Conservation (phyloP, 352 stramenopile genomes). For the Globisporangium megalacanthum region DNA sequence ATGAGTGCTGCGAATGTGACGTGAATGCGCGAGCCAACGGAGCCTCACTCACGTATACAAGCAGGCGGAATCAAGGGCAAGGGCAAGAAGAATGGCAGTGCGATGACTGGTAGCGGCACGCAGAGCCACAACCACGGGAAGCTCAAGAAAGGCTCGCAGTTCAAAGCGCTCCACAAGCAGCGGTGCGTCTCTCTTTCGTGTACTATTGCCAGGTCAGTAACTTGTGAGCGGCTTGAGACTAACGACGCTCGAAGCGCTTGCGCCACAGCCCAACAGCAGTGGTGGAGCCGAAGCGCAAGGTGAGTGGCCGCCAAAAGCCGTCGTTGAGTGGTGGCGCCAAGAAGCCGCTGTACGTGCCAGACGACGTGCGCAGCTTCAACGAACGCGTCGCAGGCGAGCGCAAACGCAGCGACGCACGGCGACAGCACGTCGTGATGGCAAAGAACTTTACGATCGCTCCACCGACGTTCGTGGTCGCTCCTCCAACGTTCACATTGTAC, state of each 20-base stretch:
- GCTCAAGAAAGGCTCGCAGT: slow-evolving; percentile 53
- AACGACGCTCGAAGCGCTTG: background rate
- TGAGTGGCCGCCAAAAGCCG: slow-evolving; percentile 12
- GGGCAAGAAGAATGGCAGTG: slow-evolving; percentile 15
- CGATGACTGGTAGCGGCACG: background rate
- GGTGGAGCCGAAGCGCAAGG: slow-evolving; percentile 26
- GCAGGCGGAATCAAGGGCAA: slow-evolving; percentile 15
- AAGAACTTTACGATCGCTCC: slow-evolving; percentile 33
- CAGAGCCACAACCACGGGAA: slow-evolving; percentile 23
- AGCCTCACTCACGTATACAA: background rate
- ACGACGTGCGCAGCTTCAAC: slow-evolving; percentile 76
- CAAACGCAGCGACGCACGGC: slow-evolving; percentile 16
- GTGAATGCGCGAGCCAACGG: no score
- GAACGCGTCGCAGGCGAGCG: slow-evolving; percentile 58
- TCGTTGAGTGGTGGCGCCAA: slow-evolving; percentile 20
- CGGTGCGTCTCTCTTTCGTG: slow-evolving; percentile 22
- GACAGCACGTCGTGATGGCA: slow-evolving; percentile 11
- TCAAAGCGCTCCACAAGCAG: slow-evolving; percentile 67
- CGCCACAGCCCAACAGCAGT: slow-evolving; percentile 12
- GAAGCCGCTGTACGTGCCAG: slow-evolving; percentile 25
- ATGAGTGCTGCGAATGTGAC: no score
- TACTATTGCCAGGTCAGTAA: no score
- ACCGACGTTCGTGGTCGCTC: slow-evolving; percentile 54
- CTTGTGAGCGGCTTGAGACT: background rate
- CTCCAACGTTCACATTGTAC: slow-evolving; percentile 72